These are phyloP conservation scores for Claviceps quebecensis DNA, from an alignment of 2,329 filamentous ascomycete species.

Conservation along the genomic window DNA sequence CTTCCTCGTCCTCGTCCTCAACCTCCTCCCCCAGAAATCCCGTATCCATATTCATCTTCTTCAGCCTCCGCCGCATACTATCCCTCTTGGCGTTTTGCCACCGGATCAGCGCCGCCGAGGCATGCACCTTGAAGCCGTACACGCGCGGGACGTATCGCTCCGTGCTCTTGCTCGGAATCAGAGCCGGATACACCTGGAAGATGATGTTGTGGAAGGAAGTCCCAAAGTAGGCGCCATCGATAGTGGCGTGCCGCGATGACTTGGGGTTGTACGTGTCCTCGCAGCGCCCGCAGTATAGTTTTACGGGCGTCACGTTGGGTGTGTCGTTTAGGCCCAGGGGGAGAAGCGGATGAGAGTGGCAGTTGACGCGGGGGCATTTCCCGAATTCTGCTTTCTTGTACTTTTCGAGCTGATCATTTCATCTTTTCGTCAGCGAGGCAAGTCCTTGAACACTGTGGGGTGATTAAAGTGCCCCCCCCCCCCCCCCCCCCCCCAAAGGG, in stretches of 20 bases:
- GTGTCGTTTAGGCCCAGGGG: conserved; percentile 91
- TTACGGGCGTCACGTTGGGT: conserved; percentile 77
- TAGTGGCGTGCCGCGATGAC: conserved; percentile 83
- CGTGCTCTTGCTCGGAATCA: conserved; percentile 74
- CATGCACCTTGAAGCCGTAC: conserved; percentile 93
- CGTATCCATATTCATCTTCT: conserved; percentile 58
- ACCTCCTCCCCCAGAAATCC: conserved; percentile 62
- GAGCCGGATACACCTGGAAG: conserved; percentile 90
- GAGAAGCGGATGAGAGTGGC: conserved; percentile 80
- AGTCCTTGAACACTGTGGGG: no score
- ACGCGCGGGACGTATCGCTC: conserved; percentile 80
- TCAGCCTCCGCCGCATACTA: conserved; percentile 65
- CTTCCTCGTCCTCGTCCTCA: conserved; percentile 50
- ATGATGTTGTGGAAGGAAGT: conserved; percentile 98
- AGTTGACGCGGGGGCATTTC: conserved; percentile 93
- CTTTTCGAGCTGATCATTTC: conserved; percentile 67
- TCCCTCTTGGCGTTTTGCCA: conserved; percentile 80
- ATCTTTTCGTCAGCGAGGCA: no score
- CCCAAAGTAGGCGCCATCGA: conserved; percentile 96
- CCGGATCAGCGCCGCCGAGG: conserved; percentile 69
- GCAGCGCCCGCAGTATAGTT: conserved; percentile 93
- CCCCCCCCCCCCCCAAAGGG: no score
- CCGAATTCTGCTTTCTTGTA: conserved; percentile 98
- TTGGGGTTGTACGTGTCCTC: conserved; percentile 99
- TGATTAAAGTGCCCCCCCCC: no score